Evolutionary conservation across 805 yeast species (phyloP).

Genomic region (Saccharomycopsis schoenii): DNA sequence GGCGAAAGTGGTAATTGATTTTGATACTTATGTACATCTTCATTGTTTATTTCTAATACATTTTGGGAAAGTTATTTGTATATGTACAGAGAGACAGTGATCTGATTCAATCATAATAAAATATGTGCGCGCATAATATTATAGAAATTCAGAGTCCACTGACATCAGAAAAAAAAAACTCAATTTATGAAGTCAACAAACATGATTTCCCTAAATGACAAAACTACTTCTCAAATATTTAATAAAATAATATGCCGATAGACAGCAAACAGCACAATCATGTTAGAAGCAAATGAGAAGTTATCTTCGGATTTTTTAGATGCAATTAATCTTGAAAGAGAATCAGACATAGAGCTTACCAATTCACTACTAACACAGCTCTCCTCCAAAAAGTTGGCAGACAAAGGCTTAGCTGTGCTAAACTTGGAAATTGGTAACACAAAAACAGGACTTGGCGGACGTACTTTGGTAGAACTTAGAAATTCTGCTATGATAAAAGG

Average conservation of each 20-base stretch:
- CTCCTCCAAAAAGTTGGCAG: conserved; percentile 57
- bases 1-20: conserved; percentile 59
- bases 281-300: conserved; percentile 1
- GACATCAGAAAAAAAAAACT: no score
- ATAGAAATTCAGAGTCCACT: no score
- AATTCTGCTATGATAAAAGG: conserved; percentile 38
- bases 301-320: conserved; percentile 30
- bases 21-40: not conserved
- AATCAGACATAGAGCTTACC: conserved; percentile 43
- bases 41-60: no score
- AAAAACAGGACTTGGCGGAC: conserved; percentile 74
- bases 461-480: conserved; percentile 51
- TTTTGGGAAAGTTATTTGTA: not conserved
- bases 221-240: not conserved
- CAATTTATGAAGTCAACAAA: no score
- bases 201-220: not conserved
- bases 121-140: not conserved
- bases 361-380: conserved; percentile 33
- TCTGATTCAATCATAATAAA: not conserved
- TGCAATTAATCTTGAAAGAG: conserved; percentile 38
- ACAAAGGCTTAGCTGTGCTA: conserved; percentile 64
- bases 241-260: not conserved
- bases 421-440: conserved; percentile 54
- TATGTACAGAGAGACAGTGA: not conserved
- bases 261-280: not conserved